Percentiles rank a stretch among this genome's conserved stretches.
Conservation (phyloP, 1,284 basidiomycete genomes). For the Thelephora terrestris region DNA sequence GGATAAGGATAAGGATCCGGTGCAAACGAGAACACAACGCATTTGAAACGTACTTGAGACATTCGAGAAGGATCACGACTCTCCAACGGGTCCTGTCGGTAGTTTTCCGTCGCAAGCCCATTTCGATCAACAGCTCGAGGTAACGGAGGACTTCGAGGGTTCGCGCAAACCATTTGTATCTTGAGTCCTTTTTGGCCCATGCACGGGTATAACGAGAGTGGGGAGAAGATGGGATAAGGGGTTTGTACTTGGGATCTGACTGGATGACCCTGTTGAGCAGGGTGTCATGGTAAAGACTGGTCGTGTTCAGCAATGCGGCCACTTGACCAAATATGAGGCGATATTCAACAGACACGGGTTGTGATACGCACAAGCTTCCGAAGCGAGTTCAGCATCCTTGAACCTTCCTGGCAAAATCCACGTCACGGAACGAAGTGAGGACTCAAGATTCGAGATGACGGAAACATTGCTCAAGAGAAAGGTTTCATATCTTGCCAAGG, state of each 20-base stretch:
- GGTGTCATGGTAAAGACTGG: constrained; percentile 84
- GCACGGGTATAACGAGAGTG: constrained; percentile 77
- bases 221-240: constrained; percentile 53
- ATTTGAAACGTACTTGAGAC: constrained; percentile 56
- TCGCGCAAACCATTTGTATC: constrained; percentile 72
- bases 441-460: constrained; percentile 82
- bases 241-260: constrained; percentile 54
- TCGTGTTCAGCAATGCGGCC: constrained; percentile 60
- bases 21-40: no score
- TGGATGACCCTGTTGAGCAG: constrained; percentile 60
- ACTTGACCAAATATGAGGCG: constrained; percentile 31
- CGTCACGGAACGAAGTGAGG: constrained; percentile 78
- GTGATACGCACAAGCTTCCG: constrained; percentile 72
- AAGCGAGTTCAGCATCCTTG: constrained; percentile 92
- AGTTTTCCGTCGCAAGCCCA: constrained; percentile 67
- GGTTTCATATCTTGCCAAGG: constrained; percentile 61
- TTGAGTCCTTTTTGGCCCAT: constrained; percentile 57
- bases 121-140: constrained; percentile 77
- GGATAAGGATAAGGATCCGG: neutral
- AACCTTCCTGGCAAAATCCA: constrained; percentile 95
- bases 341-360: neutral
- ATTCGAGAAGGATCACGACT: constrained; percentile 63
- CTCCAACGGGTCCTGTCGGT: constrained; percentile 58
- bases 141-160: constrained; percentile 67
- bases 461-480: constrained; percentile 78